Conservation (phyloP, 768 basidiomycete genomes). For the Psilocybe azurescens region DNA sequence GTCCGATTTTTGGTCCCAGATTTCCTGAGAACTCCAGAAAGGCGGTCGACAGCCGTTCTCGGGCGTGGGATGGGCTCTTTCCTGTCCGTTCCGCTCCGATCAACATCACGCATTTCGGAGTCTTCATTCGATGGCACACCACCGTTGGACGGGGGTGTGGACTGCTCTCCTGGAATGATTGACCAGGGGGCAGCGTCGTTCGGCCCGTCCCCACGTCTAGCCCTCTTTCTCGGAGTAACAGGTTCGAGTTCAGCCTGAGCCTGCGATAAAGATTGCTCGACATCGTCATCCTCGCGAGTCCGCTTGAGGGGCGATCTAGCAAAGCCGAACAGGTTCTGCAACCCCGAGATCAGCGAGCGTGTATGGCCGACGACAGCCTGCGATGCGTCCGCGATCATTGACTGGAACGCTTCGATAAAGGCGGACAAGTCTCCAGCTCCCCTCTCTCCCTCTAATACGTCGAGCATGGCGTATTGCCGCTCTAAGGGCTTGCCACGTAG, state of each 20-base stretch:
- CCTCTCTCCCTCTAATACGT: background rate
- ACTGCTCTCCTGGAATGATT: background rate
- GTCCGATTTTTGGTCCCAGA: too few species aligned
- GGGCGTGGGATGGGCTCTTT: background rate
- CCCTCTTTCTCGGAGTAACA: background rate
- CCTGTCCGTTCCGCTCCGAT: background rate
- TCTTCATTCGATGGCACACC: background rate
- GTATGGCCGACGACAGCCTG: background rate
- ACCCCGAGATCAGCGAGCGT: background rate
- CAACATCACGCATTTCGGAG: too few species aligned
- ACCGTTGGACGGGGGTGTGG: background rate
- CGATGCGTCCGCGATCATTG: background rate
- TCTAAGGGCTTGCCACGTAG: background rate
- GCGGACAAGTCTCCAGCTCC: background rate
- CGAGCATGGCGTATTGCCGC: background rate
- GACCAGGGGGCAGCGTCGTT: background rate
- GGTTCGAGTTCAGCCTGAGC: background rate
- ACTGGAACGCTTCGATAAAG: background rate
- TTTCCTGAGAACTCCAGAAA: background rate
- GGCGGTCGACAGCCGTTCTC: background rate
- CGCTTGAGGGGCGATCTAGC: background rate
- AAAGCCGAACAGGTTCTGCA: background rate
- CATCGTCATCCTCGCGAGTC: background rate
- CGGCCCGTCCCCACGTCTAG: background rate
- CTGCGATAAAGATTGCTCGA: too few species aligned